Base-by-base conservation (phyloP, 176 grass and related monocot genomes). In the Hyparrhenia diplandra region DNA sequence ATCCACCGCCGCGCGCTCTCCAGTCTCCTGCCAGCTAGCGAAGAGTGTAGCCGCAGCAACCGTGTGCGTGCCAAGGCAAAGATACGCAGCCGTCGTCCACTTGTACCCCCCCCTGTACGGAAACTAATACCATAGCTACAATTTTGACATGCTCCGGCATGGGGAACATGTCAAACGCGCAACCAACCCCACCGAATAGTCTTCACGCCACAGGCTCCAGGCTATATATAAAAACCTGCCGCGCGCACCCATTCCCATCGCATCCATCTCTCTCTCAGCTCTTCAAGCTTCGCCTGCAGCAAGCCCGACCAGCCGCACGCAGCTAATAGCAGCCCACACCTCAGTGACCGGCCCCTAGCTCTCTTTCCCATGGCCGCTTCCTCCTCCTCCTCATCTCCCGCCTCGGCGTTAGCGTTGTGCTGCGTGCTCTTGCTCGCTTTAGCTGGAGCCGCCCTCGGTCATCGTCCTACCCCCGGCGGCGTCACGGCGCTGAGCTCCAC, bases 111-210 rank as follows among this genome's bases (percentile, higher is more conserved):
- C 11, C 39, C 23, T 27, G 67, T 70, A 70, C 67, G 67, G 67
- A 70, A 27, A 45, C 36, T 7, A n/a, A 27, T 49, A 55, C 51
- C 9, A 55, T 43, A 9, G 11, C 24, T 29, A 7, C 69, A 47
- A 6, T 8, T 20, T 20, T 20, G 69, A 30, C 69, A 51, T 3
- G 41, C 69, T 49, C 69, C 42, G 25, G 7, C 7, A 11, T 4
- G 69, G 10, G 24, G 69, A 71, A 72, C 69, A 72, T 72, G 69
- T 72, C 69, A 72, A 49, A 72, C 69, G 42, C 42, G 42, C 24
- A 71, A 45, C 68, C 6, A 20, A 10, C 14, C 13, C 21, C 34
- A 8, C 1, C 6, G 0, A 43, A 16, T 43, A 27, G 37, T 45
- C n/a, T 21, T 2, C 12, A n/a, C 11, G 13, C n/a, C 21, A 0